Percentiles rank a stretch among this genome's conserved stretches.
phyloP scores from a whole-genome alignment of 345 rosid genomes.

The Citrus hindsii region DNA sequence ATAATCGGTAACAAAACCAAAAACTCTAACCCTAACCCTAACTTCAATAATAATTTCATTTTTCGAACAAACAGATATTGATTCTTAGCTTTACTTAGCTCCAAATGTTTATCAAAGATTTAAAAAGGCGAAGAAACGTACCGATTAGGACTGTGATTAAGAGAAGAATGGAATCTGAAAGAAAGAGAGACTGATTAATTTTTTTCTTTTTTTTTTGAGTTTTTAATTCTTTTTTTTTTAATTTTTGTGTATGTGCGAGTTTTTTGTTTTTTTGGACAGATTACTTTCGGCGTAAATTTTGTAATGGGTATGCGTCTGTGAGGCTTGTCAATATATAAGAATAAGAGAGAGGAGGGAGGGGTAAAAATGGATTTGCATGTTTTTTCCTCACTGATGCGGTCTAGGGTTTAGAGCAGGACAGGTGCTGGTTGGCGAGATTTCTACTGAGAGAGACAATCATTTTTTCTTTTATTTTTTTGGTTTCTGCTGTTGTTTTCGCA shows the following conservation, averaged over 20 bases:
- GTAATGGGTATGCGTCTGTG: not conserved
- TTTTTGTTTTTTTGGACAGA: not conserved
- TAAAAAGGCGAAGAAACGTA: constrained; percentile 29
- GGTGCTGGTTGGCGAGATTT: not conserved
- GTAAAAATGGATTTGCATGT: constrained; percentile 16
- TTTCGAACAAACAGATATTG: not conserved
- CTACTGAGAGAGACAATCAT: not conserved
- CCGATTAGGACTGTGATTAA: constrained; percentile 50
- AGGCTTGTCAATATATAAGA: not conserved
- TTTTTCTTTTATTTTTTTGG: too few species aligned
- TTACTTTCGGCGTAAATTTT: not conserved
- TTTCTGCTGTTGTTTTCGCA: too few species aligned
- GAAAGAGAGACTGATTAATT: not conserved
- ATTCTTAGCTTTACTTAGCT: not conserved
- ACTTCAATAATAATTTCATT: constrained; percentile 2
- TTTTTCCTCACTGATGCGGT: not conserved
- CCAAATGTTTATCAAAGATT: not conserved
- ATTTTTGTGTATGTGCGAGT: not conserved
- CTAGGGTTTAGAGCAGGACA: constrained; percentile 4
- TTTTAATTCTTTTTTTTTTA: not conserved
- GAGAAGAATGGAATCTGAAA: constrained; percentile 44
- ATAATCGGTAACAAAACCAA: constrained; percentile 26
- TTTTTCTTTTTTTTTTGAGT: not conserved
- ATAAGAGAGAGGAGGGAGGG: constrained; percentile 1
- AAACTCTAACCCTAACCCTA: constrained; percentile 32